Base-by-base conservation (phyloP, 2,329 filamentous ascomycete genomes). In the Epichloe scottii region DNA sequence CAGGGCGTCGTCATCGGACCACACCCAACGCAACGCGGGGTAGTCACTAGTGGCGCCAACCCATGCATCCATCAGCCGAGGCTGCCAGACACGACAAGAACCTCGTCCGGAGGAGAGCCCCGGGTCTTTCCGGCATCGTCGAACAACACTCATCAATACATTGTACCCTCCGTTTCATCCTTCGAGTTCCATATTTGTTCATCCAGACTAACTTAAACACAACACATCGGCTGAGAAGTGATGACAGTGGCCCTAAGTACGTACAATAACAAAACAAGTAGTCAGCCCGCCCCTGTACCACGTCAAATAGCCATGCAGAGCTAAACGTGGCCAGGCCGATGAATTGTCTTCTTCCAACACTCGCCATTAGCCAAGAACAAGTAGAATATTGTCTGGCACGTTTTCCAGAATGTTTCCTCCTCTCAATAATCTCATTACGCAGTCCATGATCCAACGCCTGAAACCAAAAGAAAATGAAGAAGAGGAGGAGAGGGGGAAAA, bases 161-260 rank as follows among this genome's bases (percentile, higher is more conserved):
- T 3, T 1, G 4, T 21, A 30, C 30, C 4, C 30, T 30, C 30
- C 11, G 30, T 42, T 14, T 8, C 4, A 5, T 15, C 12, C 19
- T 37, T 34, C 2, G 5, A 14, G 11, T 38, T 19, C 30, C 43
- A 43, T 43, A 6, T 34, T 51, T 17, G 8, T 48, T 43, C 17
- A 6, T 44, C 41, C 21, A 48, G 45, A 19, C 48, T 44, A 48
- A 45, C 45, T 47, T 26, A 38, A 46, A 41, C 47, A 53, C 49
- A 42, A 49, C 43, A 52, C 41, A 48, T 48, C 52, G 55, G 51
- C 52, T 51, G 45, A 48, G 19, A 46, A 54, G 55, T 48, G 44
- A 50, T 48, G 49, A 35, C 46, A 51, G 44, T 53, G 43, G 37
- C 45, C 35, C 44, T 45, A 48, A 51, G 35, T 48, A 53, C 48